Percentiles rank a stretch among this genome's conserved stretches.
These are phyloP conservation scores for Exophiala xenobiotica DNA, from an alignment of 2,329 filamentous ascomycete genomes.

Conservation along the genomic window DNA sequence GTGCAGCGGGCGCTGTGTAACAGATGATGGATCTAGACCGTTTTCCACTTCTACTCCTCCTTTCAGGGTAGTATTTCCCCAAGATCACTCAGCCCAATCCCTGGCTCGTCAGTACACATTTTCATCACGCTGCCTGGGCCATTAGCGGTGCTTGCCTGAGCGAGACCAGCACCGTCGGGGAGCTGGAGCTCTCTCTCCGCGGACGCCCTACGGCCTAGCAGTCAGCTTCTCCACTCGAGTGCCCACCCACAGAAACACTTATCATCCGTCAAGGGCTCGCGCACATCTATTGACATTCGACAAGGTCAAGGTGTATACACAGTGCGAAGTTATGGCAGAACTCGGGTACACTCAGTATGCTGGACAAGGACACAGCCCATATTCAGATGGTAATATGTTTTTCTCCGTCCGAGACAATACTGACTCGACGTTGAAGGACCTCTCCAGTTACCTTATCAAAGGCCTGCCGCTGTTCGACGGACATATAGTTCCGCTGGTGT, in stretches of 20 bases:
- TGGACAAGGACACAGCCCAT: not conserved
- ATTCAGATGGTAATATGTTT: not conserved
- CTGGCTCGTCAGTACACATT: not conserved
- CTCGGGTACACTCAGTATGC: conserved; percentile 1
- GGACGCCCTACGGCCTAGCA: not conserved
- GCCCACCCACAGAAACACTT: not conserved
- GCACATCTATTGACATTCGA: not conserved
- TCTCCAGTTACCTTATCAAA: conserved; percentile 4
- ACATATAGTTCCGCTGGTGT: conserved; percentile 7
- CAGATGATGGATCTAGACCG: not conserved
- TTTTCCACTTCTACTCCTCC: not conserved
- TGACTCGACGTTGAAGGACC: not conserved
- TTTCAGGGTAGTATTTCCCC: not conserved
- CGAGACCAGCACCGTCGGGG: not conserved
- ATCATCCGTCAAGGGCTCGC: not conserved
- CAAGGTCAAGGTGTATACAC: not conserved
- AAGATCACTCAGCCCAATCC: not conserved
- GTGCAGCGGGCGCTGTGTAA: not conserved
- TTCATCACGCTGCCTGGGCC: not conserved
- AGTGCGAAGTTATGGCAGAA: not conserved
- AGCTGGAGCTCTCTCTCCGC: not conserved
- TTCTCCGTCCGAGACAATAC: not conserved
- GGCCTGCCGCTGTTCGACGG: not conserved
- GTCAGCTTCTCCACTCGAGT: not conserved
- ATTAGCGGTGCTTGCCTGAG: not conserved